Base-by-base conservation (phyloP, 2,329 filamentous ascomycete genomes). In the Aureobasidium sp. region DNA sequence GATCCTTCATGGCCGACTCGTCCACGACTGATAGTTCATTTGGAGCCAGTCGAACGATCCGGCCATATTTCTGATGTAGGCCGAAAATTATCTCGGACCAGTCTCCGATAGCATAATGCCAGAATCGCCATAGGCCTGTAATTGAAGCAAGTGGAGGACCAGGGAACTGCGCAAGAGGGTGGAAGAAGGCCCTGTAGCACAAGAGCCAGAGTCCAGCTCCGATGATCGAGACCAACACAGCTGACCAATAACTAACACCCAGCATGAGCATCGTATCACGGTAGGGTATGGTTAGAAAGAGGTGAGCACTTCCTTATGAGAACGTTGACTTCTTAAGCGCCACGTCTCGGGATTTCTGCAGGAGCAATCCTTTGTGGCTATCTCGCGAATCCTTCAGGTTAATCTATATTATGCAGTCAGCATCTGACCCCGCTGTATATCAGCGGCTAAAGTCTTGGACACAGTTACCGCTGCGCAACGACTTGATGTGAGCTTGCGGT, bases 41-140 rank as follows among this genome's bases (percentile, higher is more conserved):
- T 0, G 78, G 78, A 0, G 70, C 68, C 15, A 76, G 71, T 1
- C 77, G 72, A 20, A 79, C 74, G 2, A 77, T 67, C 3, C 68
- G 64, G 0, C 74, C 76, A 63, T 77, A 76, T 45, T 70, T 63
- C 6, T 68, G 48, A 63, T 78, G 76, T 0, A 77, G 66, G 0
- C 62, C 56, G 36, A 77, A 67, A 25, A 81, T 75, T 1, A 64
- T 69, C 0, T 59, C 53, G 29, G 58, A 53, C 53, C 45, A 52
- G 31, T 62, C 51, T 25, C 57, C 57, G 14, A 60, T 60, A 5
- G n/a, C 17, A 20, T 49, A 31, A 12, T 62, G 61, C 14, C 39
- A 49, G 12, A 62, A 22, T 5, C 44, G 61, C 61, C 61, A 62
- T n/a, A 62, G 51, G n/a, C 34, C 31, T 22, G 61, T 51, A 2